Base-by-base conservation (phyloP, 768 basidiomycete genomes). In the Mycena latifolia region DNA sequence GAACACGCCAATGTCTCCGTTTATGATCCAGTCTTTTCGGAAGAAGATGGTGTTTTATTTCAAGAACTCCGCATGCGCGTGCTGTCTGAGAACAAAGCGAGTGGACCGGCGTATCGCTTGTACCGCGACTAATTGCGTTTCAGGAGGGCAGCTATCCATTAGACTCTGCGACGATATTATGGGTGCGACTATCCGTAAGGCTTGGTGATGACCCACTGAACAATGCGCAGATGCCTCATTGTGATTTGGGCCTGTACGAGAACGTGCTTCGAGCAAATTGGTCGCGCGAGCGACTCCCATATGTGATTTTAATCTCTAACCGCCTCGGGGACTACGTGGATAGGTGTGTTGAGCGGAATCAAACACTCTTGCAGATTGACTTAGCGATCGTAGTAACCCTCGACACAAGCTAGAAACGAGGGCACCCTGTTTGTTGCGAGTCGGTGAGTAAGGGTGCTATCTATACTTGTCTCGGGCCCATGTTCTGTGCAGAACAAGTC, bases 21-120 rank as follows among this genome's bases (percentile, higher is more conserved):
- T 41, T 92, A 87, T 77, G 92, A 94, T 80, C 92, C 92, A 65
- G 85, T 89, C n/a, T 92, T 93, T 77, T 84, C 89, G 73, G 82
- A 80, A 22, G 84, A 86, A 71, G 92, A 93, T 72, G 63, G 69
- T 43, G 70, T 74, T n/a, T 79, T 90, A 41, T 82, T 93, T 66
- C 69, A 80, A 64, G 80, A 84, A 58, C 76, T 84, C 55, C 71
- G 74, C 31, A 67, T 85, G 68, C 73, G 75, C 18, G 73, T 81
- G 29, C 74, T 84, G 35, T 43, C 76, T 29, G 78, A 83, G 73
- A 82, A 86, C 73, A 85, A 80, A 75, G 89, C 81, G 84, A 75
- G 87, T 86, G 7, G 20, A 63, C 61, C 67, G 57, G 24, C 39
- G 12, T 6, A 27, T 37, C 28, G 50, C 47, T 52, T 29, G 53